A percentile compares a stretch with the other conserved stretches of the same genome.
These are phyloP conservation scores for Scheffersomyces titani DNA, from an alignment of 1,139 yeast species.

Conservation along the genomic window DNA sequence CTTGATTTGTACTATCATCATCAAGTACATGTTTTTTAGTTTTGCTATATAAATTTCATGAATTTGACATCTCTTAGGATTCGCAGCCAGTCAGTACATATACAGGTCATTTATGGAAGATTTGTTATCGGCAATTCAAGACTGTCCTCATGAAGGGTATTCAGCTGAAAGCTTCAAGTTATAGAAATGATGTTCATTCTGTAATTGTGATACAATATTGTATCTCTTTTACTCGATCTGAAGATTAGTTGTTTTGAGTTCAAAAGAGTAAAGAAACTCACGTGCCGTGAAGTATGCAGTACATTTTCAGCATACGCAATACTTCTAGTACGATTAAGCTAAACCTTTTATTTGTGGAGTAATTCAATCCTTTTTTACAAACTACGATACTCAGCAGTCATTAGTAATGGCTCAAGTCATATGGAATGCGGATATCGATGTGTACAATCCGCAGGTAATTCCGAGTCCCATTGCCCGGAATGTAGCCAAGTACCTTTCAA, in stretches of 20 bases:
- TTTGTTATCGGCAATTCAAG: neutral
- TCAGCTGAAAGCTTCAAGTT: neutral
- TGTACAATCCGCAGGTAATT: slow-evolving; percentile 43
- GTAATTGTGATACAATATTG: neutral
- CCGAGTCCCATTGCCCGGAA: slow-evolving; percentile 40
- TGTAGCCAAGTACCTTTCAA: slow-evolving; percentile 36
- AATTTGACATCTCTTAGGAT: neutral
- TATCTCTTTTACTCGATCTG: neutral
- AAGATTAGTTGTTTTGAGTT: neutral
- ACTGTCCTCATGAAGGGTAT: neutral
- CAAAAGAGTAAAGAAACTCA: neutral
- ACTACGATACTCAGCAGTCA: neutral
- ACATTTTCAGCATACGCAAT: neutral
- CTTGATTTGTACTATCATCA: no score
- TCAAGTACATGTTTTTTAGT: no score
- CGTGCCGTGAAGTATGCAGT: neutral
- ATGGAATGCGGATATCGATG: slow-evolving; percentile 53
- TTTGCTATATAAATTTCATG: neutral
- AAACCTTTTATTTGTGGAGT: neutral
- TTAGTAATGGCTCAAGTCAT: slow-evolving; percentile 44
- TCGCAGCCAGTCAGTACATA: neutral
- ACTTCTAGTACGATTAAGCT: neutral
- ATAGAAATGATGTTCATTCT: neutral
- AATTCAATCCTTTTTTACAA: no score
- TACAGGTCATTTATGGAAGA: neutral